Base-by-base conservation (phyloP, 208 protist species). In the Trypanosoma scelopori region DNA sequence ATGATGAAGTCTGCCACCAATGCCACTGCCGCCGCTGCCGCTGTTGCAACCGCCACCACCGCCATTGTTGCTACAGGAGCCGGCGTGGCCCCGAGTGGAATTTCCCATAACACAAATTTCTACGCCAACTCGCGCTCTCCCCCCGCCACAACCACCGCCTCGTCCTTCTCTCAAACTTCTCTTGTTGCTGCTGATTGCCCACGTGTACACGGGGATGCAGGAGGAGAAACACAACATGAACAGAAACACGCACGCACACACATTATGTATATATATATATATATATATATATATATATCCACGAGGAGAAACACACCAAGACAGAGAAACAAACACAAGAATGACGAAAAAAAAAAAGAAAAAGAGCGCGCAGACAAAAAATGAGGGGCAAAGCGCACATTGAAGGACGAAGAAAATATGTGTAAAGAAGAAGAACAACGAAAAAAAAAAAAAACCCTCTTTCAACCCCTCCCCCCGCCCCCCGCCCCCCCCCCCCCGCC, bases 401-500 rank as follows among this genome's bases (percentile, higher is more conserved):
- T 15, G 11, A 65, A 3, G 6, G 27, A 53, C 20, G 20, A 32
- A 47, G 37, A 23, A 39, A 42, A 48, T 35, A 48, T 20, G 20
- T 30, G 27, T 9, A 12, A 65, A 55, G 28, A 46, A 65, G 18
- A 58, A 43, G 22, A 60, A 32, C 30, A 74, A 50, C 15, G 68
- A 42, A 68, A 61, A 56, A 58, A 59, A 68, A 67, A 68, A 66
- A 51, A 66, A 71, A 53, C 3, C 32, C 32, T 9, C 32, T 9
- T 37, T 37, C 32, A 37, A 11, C 32, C 32, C 32, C 3, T n/a
- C n/a, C n/a, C n/a, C n/a, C n/a, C n/a, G n/a, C n/a, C n/a, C n/a
- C n/a, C n/a, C n/a, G n/a, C n/a, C n/a, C n/a, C n/a, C n/a, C n/a
- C n/a, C n/a, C n/a, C n/a, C n/a, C n/a, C n/a, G n/a, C n/a, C n/a